These are phyloP conservation scores for Grosmannia serpens DNA, from an alignment of 2,329 filamentous ascomycete genomes.

Conservation along the genomic window DNA sequence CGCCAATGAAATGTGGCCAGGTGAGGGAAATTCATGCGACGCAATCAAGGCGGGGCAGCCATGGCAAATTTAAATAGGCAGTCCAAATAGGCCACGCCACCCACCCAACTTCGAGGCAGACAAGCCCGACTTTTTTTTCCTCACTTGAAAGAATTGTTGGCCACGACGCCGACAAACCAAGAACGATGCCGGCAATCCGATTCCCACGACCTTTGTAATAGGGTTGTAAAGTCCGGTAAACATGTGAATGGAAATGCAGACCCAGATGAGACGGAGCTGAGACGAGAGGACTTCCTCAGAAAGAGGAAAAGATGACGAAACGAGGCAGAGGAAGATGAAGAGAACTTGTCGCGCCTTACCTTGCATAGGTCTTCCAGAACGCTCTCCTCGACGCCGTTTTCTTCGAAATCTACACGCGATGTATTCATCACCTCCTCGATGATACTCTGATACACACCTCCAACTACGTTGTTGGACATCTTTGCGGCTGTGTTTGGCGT, in stretches of 20 bases:
- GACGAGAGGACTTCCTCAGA: background rate
- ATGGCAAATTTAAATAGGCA: constrained; percentile 12
- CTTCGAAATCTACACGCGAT: constrained; percentile 91
- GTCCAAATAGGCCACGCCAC: constrained; percentile 4
- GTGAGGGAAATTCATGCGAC: constrained; percentile 7
- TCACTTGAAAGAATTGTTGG: background rate
- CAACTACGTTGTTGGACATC: constrained; percentile 53
- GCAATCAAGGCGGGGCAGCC: constrained; percentile 14
- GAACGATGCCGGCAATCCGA: background rate
- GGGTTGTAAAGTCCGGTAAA: background rate
- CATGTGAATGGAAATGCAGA: background rate
- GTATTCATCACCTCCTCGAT: constrained; percentile 82
- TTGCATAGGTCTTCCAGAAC: constrained; percentile 78
- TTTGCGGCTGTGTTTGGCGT: background rate
- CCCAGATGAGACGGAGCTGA: background rate
- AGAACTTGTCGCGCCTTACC: constrained; percentile 46
- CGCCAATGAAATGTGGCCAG: background rate
- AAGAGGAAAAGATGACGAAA: background rate
- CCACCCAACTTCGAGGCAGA: background rate
- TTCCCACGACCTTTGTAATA: background rate
- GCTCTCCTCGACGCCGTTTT: constrained; percentile 79
- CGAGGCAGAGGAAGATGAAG: background rate
- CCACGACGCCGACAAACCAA: background rate
- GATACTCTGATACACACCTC: constrained; percentile 67
- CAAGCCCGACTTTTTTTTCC: background rate